Evolutionary conservation across 345 rosid species (phyloP).

Genomic region (Citrus hindsii): DNA sequence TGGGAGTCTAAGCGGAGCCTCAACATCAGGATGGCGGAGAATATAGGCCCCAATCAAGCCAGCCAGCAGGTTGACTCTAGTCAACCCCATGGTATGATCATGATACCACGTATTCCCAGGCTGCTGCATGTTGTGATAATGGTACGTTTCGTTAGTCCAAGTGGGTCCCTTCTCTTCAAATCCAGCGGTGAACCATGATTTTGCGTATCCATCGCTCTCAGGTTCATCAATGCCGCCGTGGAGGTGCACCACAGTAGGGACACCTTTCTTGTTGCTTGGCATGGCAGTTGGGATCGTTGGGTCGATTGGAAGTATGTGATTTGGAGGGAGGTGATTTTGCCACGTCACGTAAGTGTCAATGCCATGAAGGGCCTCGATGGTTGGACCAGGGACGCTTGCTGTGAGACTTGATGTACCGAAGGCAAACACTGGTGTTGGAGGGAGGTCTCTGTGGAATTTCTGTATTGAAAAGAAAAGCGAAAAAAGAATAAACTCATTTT

Average conservation of each 20-base stretch:
- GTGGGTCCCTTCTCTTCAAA: conserved; percentile 56
- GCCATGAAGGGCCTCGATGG: conserved; percentile 76
- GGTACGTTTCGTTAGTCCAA: conserved; percentile 56
- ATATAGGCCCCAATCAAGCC: conserved; percentile 82
- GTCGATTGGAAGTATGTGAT: conserved; percentile 91
- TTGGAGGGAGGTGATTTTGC: conserved; percentile 78
- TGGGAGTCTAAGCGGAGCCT: conserved; percentile 59
- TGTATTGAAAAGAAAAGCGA: conserved; percentile 7
- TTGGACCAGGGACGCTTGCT: conserved; percentile 89
- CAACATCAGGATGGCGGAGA: conserved; percentile 53
- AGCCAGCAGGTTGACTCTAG: conserved; percentile 81
- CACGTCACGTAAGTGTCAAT: conserved; percentile 61
- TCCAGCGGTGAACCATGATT: conserved; percentile 75
- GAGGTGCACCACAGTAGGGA: conserved; percentile 94
- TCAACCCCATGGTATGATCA: conserved; percentile 89
- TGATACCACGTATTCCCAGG: conserved; percentile 96
- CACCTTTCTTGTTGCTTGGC: conserved; percentile 39
- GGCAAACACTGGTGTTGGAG: conserved; percentile 78
- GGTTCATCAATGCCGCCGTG: conserved; percentile 85
- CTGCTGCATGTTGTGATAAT: conserved; percentile 64
- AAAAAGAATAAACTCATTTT: background rate
- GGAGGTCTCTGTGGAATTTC: conserved; percentile 92
- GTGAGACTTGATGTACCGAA: conserved; percentile 54
- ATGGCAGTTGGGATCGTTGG: conserved; percentile 73
- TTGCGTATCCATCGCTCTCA: conserved; percentile 65